Evolutionary conservation across 73 alveolate genomes (phyloP).

Genomic region (Stentor coeruleus): DNA sequence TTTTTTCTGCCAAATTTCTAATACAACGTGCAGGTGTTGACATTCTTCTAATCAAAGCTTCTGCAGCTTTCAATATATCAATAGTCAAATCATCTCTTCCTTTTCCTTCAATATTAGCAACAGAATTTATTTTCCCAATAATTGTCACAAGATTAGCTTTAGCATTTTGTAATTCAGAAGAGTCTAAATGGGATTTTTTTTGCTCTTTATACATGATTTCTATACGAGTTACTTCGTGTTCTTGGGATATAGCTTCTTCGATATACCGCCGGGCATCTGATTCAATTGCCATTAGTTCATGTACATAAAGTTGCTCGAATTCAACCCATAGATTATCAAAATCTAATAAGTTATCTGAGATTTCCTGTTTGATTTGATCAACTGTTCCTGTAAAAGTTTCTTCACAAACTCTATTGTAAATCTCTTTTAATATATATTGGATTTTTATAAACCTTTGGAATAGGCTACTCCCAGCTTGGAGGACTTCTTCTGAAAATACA

Average conservation of each 20-base stretch:
- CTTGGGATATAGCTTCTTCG: conserved; percentile 82
- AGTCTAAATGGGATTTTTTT: no score
- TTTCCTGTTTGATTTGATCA: conserved; percentile 52
- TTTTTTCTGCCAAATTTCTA: conserved; percentile 75
- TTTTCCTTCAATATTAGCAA: conserved; percentile 90
- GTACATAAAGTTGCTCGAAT: conserved; percentile 71
- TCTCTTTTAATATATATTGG: conserved; percentile 57
- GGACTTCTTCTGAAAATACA: conserved; percentile 81
- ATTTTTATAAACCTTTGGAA: conserved; percentile 69
- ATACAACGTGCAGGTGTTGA: conserved; percentile 75
- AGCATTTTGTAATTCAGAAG: no score
- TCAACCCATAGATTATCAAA: conserved; percentile 40
- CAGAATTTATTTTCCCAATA: conserved; percentile 79
- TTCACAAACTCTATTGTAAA: conserved; percentile 41
- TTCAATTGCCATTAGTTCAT: conserved; percentile 88
- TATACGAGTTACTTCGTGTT: conserved; percentile 74
- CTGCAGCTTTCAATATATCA: conserved; percentile 81
- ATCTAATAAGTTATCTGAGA: conserved; percentile 31
- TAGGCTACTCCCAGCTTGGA: conserved; percentile 82
- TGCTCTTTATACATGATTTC: conserved; percentile 80
- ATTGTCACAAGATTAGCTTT: conserved; percentile 71
- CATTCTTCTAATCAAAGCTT: conserved; percentile 72
- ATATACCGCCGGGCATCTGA: conserved; percentile 86
- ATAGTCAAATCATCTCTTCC: conserved; percentile 87
- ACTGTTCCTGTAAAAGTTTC: conserved; percentile 38